Percentiles rank a stretch among this genome's conserved stretches.
phyloP scores from a whole-genome alignment of 2,329 filamentous ascomycete genomes.

The Xylaria sp. region DNA sequence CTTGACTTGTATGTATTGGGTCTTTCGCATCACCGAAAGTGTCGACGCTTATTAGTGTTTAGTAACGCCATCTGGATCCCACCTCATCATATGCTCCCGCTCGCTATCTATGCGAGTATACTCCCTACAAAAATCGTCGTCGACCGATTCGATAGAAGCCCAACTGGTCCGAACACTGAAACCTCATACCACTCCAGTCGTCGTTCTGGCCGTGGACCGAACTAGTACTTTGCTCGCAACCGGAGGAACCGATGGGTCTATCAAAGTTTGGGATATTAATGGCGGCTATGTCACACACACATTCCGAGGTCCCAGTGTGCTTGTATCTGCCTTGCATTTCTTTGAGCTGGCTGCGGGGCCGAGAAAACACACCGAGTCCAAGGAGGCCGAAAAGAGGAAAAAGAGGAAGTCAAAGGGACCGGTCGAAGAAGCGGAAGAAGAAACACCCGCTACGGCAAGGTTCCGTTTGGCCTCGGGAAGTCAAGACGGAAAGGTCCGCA shows the following conservation, averaged over 20 bases:
- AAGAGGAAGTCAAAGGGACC: slow-evolving; percentile 47
- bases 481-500: slow-evolving; percentile 87
- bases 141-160: slow-evolving; percentile 61
- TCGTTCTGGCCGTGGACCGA: slow-evolving; percentile 80
- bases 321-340: slow-evolving; percentile 89
- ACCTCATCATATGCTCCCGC: slow-evolving; percentile 88
- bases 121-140: slow-evolving; percentile 63
- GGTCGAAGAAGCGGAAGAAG: slow-evolving; percentile 46
- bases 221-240: slow-evolving; percentile 91
- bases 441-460: slow-evolving; percentile 46
- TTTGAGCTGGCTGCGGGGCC: slow-evolving; percentile 69
- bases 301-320: slow-evolving; percentile 87
- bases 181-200: slow-evolving; percentile 86
- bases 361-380: slow-evolving; percentile 44
- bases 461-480: slow-evolving; percentile 88
- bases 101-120: slow-evolving; percentile 97
- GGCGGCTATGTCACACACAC: slow-evolving; percentile 93
- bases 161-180: slow-evolving; percentile 80
- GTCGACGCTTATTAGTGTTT: slow-evolving; percentile 24
- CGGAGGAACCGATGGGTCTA: slow-evolving; percentile 86
- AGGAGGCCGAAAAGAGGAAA: slow-evolving; percentile 47
- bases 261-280: slow-evolving; percentile 95
- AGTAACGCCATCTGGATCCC: slow-evolving; percentile 87
- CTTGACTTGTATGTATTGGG: slow-evolving; percentile 56
- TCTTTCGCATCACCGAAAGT: slow-evolving; percentile 2